Conservation (phyloP, 306 rosid genomes). For the Prunus mira region DNA sequence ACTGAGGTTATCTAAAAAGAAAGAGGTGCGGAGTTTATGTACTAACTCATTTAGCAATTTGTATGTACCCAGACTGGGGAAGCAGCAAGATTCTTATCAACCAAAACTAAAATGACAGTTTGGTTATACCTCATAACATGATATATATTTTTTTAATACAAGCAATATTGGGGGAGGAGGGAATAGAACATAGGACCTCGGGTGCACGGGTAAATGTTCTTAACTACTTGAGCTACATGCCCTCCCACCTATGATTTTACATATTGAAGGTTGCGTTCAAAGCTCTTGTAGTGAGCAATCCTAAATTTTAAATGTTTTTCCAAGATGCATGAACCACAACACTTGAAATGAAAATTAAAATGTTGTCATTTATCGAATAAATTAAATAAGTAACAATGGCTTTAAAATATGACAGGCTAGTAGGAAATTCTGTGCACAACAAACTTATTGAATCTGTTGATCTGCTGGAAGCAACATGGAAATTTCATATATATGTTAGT, state of each 20-base stretch:
- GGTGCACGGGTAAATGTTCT: too few relatives aligned
- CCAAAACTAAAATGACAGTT: neutral
- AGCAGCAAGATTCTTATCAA: neutral
- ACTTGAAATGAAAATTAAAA: neutral
- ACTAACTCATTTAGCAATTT: neutral
- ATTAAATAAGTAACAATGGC: neutral
- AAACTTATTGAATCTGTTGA: neutral
- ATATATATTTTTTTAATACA: too few relatives aligned
- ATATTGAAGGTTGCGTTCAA: neutral
- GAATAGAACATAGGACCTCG: too few relatives aligned
- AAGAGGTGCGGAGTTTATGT: neutral
- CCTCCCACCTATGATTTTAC: neutral
- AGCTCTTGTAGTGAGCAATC: neutral
- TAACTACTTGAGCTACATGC: too few relatives aligned
- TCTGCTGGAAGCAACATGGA: conserved; percentile 10
- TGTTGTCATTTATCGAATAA: neutral
- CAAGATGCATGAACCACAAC: conserved; percentile 1
- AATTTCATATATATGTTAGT: conserved; percentile 5
- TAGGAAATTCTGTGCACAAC: conserved; percentile 1
- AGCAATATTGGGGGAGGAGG: too few relatives aligned
- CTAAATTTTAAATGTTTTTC: neutral
- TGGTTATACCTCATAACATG: neutral
- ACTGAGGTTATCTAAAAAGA: conserved; percentile 24
- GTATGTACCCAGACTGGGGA: neutral
- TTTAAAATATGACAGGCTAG: neutral